phyloP scores from a whole-genome alignment of 352 stramenopile species.

The Phytophthora pini region DNA sequence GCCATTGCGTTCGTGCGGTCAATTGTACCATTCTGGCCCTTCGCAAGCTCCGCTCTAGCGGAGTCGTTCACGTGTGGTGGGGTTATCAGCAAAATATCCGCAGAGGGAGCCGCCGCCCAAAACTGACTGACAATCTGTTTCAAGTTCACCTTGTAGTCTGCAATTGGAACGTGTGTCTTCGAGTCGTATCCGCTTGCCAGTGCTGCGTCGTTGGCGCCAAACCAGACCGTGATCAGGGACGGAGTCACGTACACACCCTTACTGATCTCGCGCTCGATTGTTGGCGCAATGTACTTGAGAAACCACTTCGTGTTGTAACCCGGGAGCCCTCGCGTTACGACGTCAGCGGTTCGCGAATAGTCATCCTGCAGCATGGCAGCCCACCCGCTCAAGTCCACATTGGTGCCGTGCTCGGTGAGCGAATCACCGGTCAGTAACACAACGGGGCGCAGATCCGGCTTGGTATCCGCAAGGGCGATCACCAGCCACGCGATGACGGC shows the following conservation, averaged over 20 bases:
- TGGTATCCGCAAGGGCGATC: constrained; percentile 21
- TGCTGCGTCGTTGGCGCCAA: constrained; percentile 31
- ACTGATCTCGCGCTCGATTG: constrained; percentile 23
- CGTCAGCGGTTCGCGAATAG: constrained; percentile 45
- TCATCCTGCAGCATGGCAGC: constrained; percentile 33
- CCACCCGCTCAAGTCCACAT: constrained; percentile 40
- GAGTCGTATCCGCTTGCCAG: constrained; percentile 25
- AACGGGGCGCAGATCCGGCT: constrained; percentile 28
- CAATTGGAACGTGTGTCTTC: constrained; percentile 21
- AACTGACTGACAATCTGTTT: constrained; percentile 16
- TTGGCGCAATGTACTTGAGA: constrained; percentile 33
- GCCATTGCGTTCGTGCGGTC: constrained; percentile 21
- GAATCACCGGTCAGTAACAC: constrained; percentile 48
- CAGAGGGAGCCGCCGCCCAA: constrained; percentile 10
- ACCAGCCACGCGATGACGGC: constrained; percentile 23
- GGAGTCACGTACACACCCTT: constrained; percentile 21
- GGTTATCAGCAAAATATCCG: constrained; percentile 52
- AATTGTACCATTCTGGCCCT: constrained; percentile 15
- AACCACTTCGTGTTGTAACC: constrained; percentile 62
- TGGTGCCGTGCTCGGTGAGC: constrained; percentile 39
- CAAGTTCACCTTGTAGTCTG: constrained; percentile 24
- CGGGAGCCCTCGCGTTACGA: constrained; percentile 44
- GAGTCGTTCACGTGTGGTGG: constrained; percentile 22
- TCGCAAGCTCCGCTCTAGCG: constrained; percentile 18
- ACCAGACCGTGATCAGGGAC: constrained; percentile 31